Conservation (phyloP, 768 basidiomycete species). For the Psilocybe cyanescens region DNA sequence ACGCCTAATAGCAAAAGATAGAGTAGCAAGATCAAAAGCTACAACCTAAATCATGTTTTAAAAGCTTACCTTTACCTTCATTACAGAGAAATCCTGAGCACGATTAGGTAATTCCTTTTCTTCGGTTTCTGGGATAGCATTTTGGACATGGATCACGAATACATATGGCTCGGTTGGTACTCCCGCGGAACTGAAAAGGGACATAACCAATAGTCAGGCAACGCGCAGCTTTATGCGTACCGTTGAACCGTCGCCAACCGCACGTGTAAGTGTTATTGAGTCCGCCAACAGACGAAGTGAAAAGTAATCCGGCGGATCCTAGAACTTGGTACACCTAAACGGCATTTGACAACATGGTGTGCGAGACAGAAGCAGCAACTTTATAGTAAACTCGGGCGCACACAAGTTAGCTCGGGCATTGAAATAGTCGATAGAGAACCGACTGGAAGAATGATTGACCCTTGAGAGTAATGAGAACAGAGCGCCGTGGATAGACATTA, state of each 20-base stretch:
- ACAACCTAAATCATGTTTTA: too few relatives aligned
- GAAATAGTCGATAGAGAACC: neutral
- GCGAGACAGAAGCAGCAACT: neutral
- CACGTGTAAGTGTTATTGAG: too few relatives aligned
- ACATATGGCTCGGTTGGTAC: neutral
- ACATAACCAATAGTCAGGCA: neutral
- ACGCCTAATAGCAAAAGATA: too few relatives aligned
- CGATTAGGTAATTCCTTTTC: too few relatives aligned
- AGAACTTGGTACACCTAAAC: neutral
- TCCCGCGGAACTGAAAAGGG: neutral
- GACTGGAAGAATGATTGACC: neutral
- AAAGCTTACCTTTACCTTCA: too few relatives aligned
- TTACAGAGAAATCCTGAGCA: too few relatives aligned
- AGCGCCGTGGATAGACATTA: neutral
- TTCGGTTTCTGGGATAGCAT: too few relatives aligned
- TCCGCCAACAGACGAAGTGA: too few relatives aligned
- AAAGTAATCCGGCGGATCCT: neutral
- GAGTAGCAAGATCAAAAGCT: too few relatives aligned
- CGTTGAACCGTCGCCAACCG: neutral
- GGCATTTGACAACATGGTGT: neutral
- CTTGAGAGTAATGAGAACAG: neutral
- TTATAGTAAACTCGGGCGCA: neutral
- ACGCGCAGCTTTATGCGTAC: neutral
- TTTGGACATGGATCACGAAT: neutral
- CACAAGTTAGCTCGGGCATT: neutral